Percentiles rank a stretch among this genome's conserved stretches.
Evolutionary conservation across 495 filamentous ascomycete genomes (phyloP).

Genomic region (Lophium mytilinum): DNA sequence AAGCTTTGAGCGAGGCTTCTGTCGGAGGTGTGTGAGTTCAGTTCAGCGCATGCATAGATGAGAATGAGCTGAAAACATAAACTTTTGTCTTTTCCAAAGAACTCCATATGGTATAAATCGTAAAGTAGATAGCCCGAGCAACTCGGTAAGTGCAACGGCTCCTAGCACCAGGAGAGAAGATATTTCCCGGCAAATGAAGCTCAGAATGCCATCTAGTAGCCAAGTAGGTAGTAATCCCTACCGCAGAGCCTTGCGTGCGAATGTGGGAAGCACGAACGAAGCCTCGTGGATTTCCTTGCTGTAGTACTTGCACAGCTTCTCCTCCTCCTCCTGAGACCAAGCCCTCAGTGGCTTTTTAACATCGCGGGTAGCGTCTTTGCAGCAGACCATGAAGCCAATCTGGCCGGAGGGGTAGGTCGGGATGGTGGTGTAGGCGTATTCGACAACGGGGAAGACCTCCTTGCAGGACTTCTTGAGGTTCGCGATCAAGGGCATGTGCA

Average conservation of each 20-base stretch:
- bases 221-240: constrained; percentile 1
- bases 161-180: too few relatives aligned
- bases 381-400: constrained; percentile 99
- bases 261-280: constrained; percentile 85
- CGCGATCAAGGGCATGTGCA: constrained; percentile 84
- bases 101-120: too few relatives aligned
- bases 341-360: constrained; percentile 72
- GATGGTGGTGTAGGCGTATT: constrained; percentile 99
- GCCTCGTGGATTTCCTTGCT: constrained; percentile 92
- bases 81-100: too few relatives aligned
- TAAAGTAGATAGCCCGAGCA: too few relatives aligned
- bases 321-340: constrained; percentile 81
- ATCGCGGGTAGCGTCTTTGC: constrained; percentile 80
- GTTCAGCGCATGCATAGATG: too few relatives aligned
- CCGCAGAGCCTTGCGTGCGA: constrained; percentile 69
- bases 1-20: too few relatives aligned
- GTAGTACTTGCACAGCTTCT: constrained; percentile 88
- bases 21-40: too few relatives aligned
- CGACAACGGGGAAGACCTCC: constrained; percentile 93
- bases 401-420: constrained; percentile 98
- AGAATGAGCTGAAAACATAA: too few relatives aligned
- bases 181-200: too few relatives aligned
- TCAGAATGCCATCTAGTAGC: background rate
- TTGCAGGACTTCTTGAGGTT: constrained; percentile 91
- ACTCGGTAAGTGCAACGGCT: too few relatives aligned